A percentile compares a stretch with the other conserved stretches of the same genome.
phyloP scores from a whole-genome alignment of 768 basidiomycete genomes.

The Auricularia sp. region DNA sequence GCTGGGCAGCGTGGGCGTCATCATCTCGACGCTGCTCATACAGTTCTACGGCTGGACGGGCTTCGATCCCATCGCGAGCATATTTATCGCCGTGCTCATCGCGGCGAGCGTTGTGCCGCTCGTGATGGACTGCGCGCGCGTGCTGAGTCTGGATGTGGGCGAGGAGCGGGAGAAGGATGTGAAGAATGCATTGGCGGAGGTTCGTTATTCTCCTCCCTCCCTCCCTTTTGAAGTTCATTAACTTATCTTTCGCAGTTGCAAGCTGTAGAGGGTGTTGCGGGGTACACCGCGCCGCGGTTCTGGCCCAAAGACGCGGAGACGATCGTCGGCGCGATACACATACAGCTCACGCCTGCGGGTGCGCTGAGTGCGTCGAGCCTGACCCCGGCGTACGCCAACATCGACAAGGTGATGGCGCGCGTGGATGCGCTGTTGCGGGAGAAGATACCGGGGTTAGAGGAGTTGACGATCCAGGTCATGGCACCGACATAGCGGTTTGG shows the following conservation, averaged over 20 bases:
- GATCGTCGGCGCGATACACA: constrained; percentile 84
- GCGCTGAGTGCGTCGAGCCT: constrained; percentile 15
- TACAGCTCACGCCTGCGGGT: constrained; percentile 45
- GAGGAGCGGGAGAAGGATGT: constrained; percentile 16
- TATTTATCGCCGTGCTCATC: constrained; percentile 93
- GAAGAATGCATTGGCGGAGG: constrained; percentile 65
- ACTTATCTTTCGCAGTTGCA: constrained; percentile 41
- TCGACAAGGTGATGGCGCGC: constrained; percentile 64
- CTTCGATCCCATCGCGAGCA: constrained; percentile 94
- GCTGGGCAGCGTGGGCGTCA: constrained; percentile 94
- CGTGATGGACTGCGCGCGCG: constrained; percentile 84
- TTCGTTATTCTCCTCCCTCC: not conserved
- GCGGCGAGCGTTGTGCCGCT: constrained; percentile 93
- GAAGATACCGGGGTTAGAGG: constrained; percentile 72
- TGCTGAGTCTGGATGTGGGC: constrained; percentile 81
- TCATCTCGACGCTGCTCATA: constrained; percentile 91
- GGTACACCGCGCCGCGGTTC: constrained; percentile 75
- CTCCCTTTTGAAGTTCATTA: constrained; percentile 1
- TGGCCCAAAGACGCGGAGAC: constrained; percentile 91
- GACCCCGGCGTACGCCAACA: constrained; percentile 43
- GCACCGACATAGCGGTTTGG: not conserved
- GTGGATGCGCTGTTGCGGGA: constrained; percentile 65
- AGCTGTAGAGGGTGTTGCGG: constrained; percentile 67
- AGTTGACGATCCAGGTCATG: constrained; percentile 77
- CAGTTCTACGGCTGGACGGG: constrained; percentile 97